Conservation (phyloP, 1,284 basidiomycete species). For the Gastroboletus turbinatus region DNA sequence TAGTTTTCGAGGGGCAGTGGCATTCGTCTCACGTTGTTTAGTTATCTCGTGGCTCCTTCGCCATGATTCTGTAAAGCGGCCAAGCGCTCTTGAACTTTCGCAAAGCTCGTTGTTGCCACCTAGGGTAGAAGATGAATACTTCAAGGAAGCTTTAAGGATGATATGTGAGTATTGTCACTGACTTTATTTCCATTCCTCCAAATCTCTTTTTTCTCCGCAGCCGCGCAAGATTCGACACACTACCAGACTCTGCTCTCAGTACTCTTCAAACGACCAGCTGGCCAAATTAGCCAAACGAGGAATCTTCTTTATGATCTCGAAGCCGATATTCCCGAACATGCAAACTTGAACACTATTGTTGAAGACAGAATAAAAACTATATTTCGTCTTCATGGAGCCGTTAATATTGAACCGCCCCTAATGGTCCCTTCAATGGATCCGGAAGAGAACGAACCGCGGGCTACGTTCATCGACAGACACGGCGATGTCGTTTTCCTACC, state of each 20-base stretch:
- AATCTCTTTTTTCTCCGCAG: conserved; percentile 35
- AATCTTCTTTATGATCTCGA: conserved; percentile 82
- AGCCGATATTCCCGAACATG: conserved; percentile 68
- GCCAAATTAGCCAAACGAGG: conserved; percentile 55
- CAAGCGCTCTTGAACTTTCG: conserved; percentile 82
- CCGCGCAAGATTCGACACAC: conserved; percentile 72
- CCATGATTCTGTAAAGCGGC: conserved; percentile 82
- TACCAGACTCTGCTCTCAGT: conserved; percentile 69
- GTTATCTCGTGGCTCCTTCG: conserved; percentile 83
- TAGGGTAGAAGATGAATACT: conserved; percentile 80
- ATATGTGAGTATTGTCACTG: conserved; percentile 57
- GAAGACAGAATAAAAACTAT: conserved; percentile 74
- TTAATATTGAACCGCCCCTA: conserved; percentile 82
- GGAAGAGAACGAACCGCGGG: conserved; percentile 46
- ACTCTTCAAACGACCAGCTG: conserved; percentile 64
- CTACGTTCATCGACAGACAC: conserved; percentile 77
- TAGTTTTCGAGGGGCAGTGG: conserved; percentile 2
- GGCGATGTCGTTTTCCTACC: conserved; percentile 83
- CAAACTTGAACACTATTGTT: conserved; percentile 74
- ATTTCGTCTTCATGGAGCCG: conserved; percentile 87
- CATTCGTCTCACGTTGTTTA: conserved; percentile 26
- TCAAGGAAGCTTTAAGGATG: conserved; percentile 75
- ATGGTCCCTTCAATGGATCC: conserved; percentile 58
- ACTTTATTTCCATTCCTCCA: not conserved
- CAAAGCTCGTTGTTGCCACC: conserved; percentile 78